These are phyloP conservation scores for Protea cynaroides DNA, from an alignment of 164 flowering plant genomes.

Conservation along the genomic window DNA sequence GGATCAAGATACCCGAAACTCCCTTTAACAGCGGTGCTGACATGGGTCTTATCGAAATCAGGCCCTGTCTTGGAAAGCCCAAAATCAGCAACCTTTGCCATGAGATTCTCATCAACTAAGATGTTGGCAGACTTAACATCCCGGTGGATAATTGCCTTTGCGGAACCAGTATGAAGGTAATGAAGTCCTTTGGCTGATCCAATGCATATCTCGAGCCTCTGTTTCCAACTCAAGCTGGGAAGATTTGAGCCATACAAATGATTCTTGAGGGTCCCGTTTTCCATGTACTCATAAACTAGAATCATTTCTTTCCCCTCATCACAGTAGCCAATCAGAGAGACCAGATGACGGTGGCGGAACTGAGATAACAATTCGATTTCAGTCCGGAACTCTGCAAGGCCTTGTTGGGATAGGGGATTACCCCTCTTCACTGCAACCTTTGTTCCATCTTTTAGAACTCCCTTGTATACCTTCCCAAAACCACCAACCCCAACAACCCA, in stretches of 20 bases:
- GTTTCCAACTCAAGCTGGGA: slow-evolving; percentile 64
- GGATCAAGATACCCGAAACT: slow-evolving; percentile 89
- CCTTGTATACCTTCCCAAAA: slow-evolving; percentile 82
- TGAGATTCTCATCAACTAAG: slow-evolving; percentile 67
- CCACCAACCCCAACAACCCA: slow-evolving; percentile 82
- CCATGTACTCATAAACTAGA: slow-evolving; percentile 81
- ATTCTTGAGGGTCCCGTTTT: slow-evolving; percentile 69
- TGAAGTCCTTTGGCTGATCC: slow-evolving; percentile 91
- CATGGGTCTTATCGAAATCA: slow-evolving; percentile 76
- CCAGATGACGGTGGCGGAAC: slow-evolving; percentile 78
- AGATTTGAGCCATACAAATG: slow-evolving; percentile 63
- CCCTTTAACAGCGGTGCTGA: slow-evolving; percentile 84
- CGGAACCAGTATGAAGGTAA: slow-evolving; percentile 76
- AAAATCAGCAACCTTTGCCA: slow-evolving; percentile 87
- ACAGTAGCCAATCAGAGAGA: slow-evolving; percentile 80
- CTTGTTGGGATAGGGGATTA: slow-evolving; percentile 71
- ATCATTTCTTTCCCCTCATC: slow-evolving; percentile 81
- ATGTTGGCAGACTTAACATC: slow-evolving; percentile 89
- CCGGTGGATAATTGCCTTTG: slow-evolving; percentile 71
- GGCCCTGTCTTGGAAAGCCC: slow-evolving; percentile 85
- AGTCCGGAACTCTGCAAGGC: slow-evolving; percentile 73
- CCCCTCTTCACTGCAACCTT: slow-evolving; percentile 82
- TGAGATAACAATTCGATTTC: slow-evolving; percentile 87
- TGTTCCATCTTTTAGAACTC: slow-evolving; percentile 50
- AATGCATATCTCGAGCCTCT: slow-evolving; percentile 75